These are phyloP conservation scores for Buddleja alternifolia DNA, from an alignment of 257 asterid genomes.

Conservation along the genomic window DNA sequence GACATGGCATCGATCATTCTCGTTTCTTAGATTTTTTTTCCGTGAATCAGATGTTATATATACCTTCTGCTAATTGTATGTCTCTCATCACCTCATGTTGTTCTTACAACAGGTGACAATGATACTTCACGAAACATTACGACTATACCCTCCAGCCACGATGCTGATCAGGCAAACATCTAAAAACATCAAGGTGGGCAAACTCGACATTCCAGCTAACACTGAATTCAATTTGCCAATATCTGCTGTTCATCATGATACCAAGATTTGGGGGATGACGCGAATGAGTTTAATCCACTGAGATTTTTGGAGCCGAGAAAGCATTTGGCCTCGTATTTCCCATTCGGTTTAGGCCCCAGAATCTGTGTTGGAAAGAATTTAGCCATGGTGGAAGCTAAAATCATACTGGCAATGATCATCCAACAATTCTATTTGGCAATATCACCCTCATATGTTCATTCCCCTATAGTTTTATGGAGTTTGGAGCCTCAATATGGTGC, in stretches of 20 bases:
- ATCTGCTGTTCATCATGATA: conserved; percentile 53
- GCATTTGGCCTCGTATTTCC: conserved; percentile 53
- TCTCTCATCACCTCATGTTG: neutral
- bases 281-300: conserved; percentile 50
- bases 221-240: conserved; percentile 47
- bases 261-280: conserved; percentile 55
- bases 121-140: conserved; percentile 51
- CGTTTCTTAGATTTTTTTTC: no score
- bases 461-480: conserved; percentile 44
- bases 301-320: conserved; percentile 41
- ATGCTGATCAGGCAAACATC: conserved; percentile 44
- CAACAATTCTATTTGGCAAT: conserved; percentile 37
- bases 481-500: conserved; percentile 55
- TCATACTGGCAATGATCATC: conserved; percentile 43
- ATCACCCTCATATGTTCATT: conserved; percentile 56
- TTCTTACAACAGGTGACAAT: conserved; percentile 37
- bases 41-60: neutral
- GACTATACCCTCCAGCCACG: conserved; percentile 52
- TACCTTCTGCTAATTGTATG: conserved; percentile 10
- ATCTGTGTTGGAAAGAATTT: conserved; percentile 58
- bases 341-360: conserved; percentile 52
- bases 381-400: conserved; percentile 49
- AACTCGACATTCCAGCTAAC: conserved; percentile 46
- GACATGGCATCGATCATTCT: no score
- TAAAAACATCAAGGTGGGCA: conserved; percentile 40